Base-by-base conservation (phyloP, 257 asterid genomes). In the Forsythia suspensa region DNA sequence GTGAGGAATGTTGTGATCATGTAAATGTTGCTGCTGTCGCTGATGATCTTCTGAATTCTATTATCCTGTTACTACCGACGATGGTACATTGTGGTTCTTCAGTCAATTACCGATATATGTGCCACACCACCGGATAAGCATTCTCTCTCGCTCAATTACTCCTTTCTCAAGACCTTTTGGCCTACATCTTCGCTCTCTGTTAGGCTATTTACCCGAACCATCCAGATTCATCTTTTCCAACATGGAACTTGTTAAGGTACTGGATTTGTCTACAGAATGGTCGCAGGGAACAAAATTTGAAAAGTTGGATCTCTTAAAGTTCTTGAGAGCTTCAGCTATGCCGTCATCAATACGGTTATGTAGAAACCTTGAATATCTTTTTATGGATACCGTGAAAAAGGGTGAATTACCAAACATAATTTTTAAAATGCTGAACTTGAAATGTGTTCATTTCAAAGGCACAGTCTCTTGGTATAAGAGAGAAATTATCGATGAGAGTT, bases 381-480 rank as follows among this genome's bases (percentile, higher is more conserved):
- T 29, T 29, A 29, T 29, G 34, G 34, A 29, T 29, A 29, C 34
- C 34, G 34, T 29, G 24, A 29, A 29, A 29, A 29, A 29, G 34
- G 34, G 34, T 29, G 34, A 29, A 29, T 29, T 1, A 29, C 34
- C 34, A 4, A 21, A 76, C 2, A 1, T 2, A 16, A 69, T 82
- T 20, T 37, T 24, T 52, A 82, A 68, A 36, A 57, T 80, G 84
- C 18, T 15, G 40, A 80, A 67, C 52, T 36, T 84, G 85, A 80
- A 72, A 72, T 73, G 48, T 70, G 24, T 84, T 10, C 42, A 34
- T 0, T 21, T 77, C 6, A 41, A 8, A 7, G 63, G 16, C 20
- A 7, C 13, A 16, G 74, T 77, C 66, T 20, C 44, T 43, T 36
- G 73, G 48, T 3, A 48, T 8, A 46, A 4, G 8, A 8, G 44